Evolutionary conservation across 352 stramenopile species (phyloP), one percentile per base, ranked within the genome.

Genomic region (Phytophthora meadii): DNA sequence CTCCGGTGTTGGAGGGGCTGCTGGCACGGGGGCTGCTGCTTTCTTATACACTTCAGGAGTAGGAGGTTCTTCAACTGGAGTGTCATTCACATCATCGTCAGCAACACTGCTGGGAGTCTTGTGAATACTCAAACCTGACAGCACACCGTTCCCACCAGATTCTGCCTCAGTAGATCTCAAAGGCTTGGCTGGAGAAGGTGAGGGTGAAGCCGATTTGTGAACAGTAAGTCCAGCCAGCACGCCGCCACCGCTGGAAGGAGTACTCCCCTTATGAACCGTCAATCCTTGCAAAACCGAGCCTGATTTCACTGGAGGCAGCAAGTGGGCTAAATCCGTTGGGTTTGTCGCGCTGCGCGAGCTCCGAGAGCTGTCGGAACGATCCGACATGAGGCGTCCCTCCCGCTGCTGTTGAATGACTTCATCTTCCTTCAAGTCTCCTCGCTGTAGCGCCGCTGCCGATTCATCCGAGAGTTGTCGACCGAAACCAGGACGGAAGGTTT

Each of bases 391-490:
- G 3, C 74, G 66, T 24, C 61, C 61, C 34, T 78, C 67, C 17
- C 60, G 67, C 25, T 80, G 64, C 49, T 78, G 54, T 19, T 85
- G 69, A 12, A 91, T 74, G 11, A 94, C 39, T 7, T 94, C 87
- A 48, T 88, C 87, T 57, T 90, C 69, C 28, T 88, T 88, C 10
- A 93, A 56, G 28, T 95, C 87, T 27, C 85, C 85, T 40, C 87
- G 87, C 37, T 94, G 85, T 27, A 94, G 52, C 3, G 87, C 87
- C 2, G 85, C 85, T n/a, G 79, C 69, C 0, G 85, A 91, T 49
- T 95, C 87, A 61, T 95, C 87, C 30, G 87, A 95, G n/a, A 92
- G 67, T 44, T 94, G 82, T 3, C 87, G 85, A 4, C 85, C 87
- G 57, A 95, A 95, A 0, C 87, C 87, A 11, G 87, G 87, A 5